These are phyloP conservation scores for Durio zibethinus DNA, from an alignment of 345 rosid genomes.

Conservation along the genomic window DNA sequence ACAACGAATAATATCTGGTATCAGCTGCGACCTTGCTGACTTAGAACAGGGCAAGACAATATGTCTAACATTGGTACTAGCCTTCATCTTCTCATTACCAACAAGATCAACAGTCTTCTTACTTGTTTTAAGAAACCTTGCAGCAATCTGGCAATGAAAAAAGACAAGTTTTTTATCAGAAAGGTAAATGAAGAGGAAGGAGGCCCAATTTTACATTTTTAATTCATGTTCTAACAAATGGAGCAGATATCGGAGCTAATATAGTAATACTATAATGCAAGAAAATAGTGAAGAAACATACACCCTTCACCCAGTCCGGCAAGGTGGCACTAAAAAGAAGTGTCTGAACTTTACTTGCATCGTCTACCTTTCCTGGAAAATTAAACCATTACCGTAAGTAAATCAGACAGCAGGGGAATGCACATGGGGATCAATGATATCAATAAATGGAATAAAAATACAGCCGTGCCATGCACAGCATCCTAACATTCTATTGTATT, in stretches of 20 bases:
- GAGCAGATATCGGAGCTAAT: neutral
- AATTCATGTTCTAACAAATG: neutral
- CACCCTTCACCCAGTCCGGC: conserved; percentile 84
- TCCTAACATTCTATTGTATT: neutral
- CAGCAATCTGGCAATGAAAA: conserved; percentile 49
- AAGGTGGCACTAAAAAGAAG: conserved; percentile 99
- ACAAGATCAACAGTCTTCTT: conserved; percentile 95
- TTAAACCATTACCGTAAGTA: neutral
- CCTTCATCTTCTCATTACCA: conserved; percentile 97
- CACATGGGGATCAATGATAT: neutral
- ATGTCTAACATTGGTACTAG: conserved; percentile 86
- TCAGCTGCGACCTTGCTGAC: conserved; percentile 69
- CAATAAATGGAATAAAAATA: neutral
- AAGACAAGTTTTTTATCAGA: conserved; percentile 13
- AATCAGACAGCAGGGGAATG: neutral
- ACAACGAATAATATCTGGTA: conserved; percentile 88
- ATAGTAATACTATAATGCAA: neutral
- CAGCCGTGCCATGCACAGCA: no score
- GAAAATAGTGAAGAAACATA: conserved; percentile 31
- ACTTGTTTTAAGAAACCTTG: conserved; percentile 63
- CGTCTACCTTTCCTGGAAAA: conserved; percentile 77
- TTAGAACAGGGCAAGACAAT: conserved; percentile 74
- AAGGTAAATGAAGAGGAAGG: neutral
- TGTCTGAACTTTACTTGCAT: conserved; percentile 84
- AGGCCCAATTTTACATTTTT: neutral